Percentiles rank a stretch among this genome's conserved stretches.
These are phyloP conservation scores for Cryphonectria radicalis DNA, from an alignment of 2,329 filamentous ascomycete species.

Conservation along the genomic window DNA sequence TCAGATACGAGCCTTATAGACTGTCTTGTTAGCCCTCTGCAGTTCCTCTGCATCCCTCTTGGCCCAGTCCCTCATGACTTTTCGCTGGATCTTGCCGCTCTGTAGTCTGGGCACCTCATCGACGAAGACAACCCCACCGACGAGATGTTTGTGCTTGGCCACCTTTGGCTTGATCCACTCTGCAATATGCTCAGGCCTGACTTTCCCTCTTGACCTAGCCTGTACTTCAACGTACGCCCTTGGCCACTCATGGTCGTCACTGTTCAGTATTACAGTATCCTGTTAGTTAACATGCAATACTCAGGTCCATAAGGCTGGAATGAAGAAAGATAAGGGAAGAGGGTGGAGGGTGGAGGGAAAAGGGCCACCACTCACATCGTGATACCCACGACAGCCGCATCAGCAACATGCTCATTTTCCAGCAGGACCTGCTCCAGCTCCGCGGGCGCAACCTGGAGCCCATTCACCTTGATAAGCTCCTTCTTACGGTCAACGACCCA, in stretches of 20 bases:
- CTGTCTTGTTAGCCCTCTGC: constrained; percentile 25
- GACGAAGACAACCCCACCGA: constrained; percentile 57
- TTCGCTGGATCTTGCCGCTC: constrained; percentile 62
- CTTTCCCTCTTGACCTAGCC: constrained; percentile 47
- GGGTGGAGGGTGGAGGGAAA: not conserved
- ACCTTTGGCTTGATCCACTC: constrained; percentile 51
- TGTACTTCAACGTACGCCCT: constrained; percentile 57
- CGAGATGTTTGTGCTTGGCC: constrained; percentile 56
- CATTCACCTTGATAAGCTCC: constrained; percentile 32
- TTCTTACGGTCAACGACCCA: constrained; percentile 61
- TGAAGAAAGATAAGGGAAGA: constrained; percentile 28
- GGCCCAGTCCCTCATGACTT: constrained; percentile 60
- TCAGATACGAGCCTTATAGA: not conserved
- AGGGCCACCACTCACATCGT: not conserved
- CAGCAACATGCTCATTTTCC: constrained; percentile 10
- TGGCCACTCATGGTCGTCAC: constrained; percentile 54
- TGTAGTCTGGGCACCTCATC: constrained; percentile 61
- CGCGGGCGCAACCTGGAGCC: constrained; percentile 19
- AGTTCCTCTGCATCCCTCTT: constrained; percentile 52
- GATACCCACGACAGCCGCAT: constrained; percentile 34
- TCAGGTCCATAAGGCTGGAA: constrained; percentile 27
- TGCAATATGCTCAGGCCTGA: constrained; percentile 57
- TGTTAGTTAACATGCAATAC: not conserved
- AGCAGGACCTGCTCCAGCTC: constrained; percentile 18
- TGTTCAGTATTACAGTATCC: constrained; percentile 25